A percentile compares a stretch with the other conserved stretches of the same genome.
Evolutionary conservation across 2,329 filamentous ascomycete species (phyloP).

Genomic region (Aspergillus proliferans): DNA sequence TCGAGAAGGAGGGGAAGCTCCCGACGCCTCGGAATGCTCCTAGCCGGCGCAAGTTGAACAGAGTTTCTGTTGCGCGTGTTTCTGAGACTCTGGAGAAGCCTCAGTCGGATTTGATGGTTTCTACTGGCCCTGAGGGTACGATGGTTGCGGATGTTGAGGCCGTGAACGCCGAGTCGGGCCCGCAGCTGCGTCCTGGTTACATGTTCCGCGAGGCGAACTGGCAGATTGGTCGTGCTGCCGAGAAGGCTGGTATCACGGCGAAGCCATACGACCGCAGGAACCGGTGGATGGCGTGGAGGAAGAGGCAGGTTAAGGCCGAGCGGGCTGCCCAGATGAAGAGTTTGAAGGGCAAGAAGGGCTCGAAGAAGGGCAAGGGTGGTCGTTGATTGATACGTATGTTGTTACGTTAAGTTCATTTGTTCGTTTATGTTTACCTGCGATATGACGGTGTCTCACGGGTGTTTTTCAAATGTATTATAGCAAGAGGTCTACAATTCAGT

Average conservation of each 20-base stretch:
- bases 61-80: slow-evolving; percentile 50
- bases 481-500: slow-evolving; percentile 13
- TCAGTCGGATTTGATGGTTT: slow-evolving; percentile 22
- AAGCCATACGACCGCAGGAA: slow-evolving; percentile 52
- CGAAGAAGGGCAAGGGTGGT: slow-evolving; percentile 32
- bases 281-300: slow-evolving; percentile 61
- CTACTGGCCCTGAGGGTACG: slow-evolving; percentile 15
- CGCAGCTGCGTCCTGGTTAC: slow-evolving; percentile 50
- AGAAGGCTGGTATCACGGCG: slow-evolving; percentile 54
- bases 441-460: slow-evolving; percentile 15
- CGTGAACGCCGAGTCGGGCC: slow-evolving; percentile 20
- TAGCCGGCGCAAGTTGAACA: slow-evolving; percentile 67
- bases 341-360: slow-evolving; percentile 41
- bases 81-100: slow-evolving; percentile 13
- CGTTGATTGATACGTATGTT: slow-evolving; percentile 16
- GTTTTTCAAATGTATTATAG: slow-evolving; percentile 31
- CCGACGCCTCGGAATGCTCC: slow-evolving; percentile 70
- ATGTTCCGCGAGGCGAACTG: slow-evolving; percentile 62
- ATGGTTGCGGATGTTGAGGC: slow-evolving; percentile 18
- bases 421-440: slow-evolving; percentile 17
- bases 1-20: slow-evolving; percentile 72
- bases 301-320: slow-evolving; percentile 47
- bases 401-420: slow-evolving; percentile 8
- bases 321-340: slow-evolving; percentile 50
- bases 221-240: slow-evolving; percentile 59